These are phyloP conservation scores for Ogataea paradorogensis DNA, from an alignment of 805 yeast species.

Conservation along the genomic window DNA sequence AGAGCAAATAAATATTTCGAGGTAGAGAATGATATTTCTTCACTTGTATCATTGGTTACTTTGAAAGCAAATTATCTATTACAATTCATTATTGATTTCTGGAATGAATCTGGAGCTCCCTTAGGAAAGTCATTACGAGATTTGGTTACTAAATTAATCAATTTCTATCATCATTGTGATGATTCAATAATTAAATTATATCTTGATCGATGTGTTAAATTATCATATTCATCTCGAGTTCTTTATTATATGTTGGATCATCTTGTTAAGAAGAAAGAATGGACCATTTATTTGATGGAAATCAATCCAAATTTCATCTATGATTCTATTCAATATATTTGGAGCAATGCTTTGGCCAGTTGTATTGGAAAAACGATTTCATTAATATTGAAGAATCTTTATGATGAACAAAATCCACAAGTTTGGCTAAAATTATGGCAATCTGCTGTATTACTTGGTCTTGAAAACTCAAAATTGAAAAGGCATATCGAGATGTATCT, in stretches of 20 bases:
- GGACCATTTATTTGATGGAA: conserved; percentile 38
- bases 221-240: conserved; percentile 55
- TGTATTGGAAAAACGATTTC: conserved; percentile 59
- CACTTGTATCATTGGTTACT: neutral
- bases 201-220: conserved; percentile 41
- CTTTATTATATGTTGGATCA: conserved; percentile 59
- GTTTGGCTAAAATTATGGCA: conserved; percentile 57
- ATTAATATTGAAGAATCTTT: conserved; percentile 37
- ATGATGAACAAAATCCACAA: conserved; percentile 24
- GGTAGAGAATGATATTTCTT: too few species aligned
- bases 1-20: conserved; percentile 45
- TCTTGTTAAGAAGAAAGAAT: conserved; percentile 47
- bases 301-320: conserved; percentile 45
- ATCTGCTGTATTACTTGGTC: conserved; percentile 32
- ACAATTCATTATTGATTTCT: conserved; percentile 59
- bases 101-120: conserved; percentile 71
- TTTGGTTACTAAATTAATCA: conserved; percentile 44
- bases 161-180: neutral
- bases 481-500: conserved; percentile 56
- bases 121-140: conserved; percentile 66
- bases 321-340: conserved; percentile 48
- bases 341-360: conserved; percentile 61
- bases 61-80: conserved; percentile 31
- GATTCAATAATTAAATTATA: conserved; percentile 35
- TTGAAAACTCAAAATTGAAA: conserved; percentile 34